Conservation (phyloP, 495 filamentous ascomycete genomes). For the Lophium mytilinum region DNA sequence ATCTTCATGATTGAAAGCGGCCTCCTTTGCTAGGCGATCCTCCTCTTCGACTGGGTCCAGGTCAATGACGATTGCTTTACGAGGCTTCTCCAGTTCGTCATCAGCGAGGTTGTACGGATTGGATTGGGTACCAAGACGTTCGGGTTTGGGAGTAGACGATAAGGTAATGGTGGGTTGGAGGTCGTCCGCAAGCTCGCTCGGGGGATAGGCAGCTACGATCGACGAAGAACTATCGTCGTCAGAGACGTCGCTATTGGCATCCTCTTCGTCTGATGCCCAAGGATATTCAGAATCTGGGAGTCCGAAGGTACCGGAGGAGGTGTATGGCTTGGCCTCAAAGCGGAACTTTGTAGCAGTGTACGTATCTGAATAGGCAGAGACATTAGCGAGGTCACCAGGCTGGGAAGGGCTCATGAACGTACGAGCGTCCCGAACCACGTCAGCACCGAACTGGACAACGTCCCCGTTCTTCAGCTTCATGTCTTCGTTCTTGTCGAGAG, state of each 20-base stretch:
- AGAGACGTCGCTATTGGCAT: background rate
- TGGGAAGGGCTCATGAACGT: background rate
- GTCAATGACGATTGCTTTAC: constrained; percentile 2
- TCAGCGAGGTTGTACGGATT: constrained; percentile 19
- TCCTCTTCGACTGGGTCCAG: background rate
- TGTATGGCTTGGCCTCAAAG: constrained; percentile 2
- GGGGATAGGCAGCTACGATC: background rate
- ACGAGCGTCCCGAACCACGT: constrained; percentile 16
- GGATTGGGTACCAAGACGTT: constrained; percentile 12
- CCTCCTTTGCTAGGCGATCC: background rate
- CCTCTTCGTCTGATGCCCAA: constrained; percentile 6
- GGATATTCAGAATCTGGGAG: constrained; percentile 15
- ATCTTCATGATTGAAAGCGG: background rate
- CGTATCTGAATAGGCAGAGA: background rate
- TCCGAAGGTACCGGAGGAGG: constrained; percentile 1
- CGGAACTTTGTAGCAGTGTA: constrained; percentile 19
- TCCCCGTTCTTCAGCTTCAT: constrained; percentile 17
- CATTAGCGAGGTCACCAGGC: background rate
- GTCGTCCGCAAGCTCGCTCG: background rate
- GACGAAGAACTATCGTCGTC: background rate
- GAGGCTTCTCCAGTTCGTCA: constrained; percentile 6
- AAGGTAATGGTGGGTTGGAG: background rate
- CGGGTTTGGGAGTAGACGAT: background rate
- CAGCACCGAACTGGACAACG: constrained; percentile 16
- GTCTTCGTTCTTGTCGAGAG: constrained; percentile 1